Evolutionary conservation across 768 basidiomycete species (phyloP), one percentile per base, ranked within the genome.

Genomic region (Arthromyces matolae): DNA sequence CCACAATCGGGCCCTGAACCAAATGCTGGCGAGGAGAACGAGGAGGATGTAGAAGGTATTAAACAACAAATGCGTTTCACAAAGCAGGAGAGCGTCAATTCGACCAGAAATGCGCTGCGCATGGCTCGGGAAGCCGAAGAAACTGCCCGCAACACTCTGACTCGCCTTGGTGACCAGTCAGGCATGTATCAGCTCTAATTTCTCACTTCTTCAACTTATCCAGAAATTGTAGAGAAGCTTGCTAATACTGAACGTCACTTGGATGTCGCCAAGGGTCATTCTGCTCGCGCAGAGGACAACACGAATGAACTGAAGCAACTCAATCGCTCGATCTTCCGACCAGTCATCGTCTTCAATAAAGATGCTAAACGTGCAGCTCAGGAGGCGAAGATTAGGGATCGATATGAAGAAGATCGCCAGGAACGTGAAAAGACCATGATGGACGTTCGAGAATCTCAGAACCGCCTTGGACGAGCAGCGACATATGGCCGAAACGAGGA

Each of bases 51-150:
- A 5, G 95, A 99, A 69, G 91, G 86, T 20, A 97, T 99, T 69
- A 97, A 96, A 70, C 82, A 90, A 59, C 86, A 93, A 67, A 93
- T 89, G 50, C 78, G 84, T 47, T 89, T 80, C 60, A 64, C 87
- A 52, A 98, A 99, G 70, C 93, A 97, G 68, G 94, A 97, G 58
- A 87, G 84, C 61, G 84, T 94, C 38, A 84, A 81, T 45, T 87
- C 89, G 13, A 89, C 93, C 1, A 74, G 94, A 58, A 97, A 98
- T 68, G 95, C 95, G 10, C 75, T 99, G 42, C 79, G 93, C 34
- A 77, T 97, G 63, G 95, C 94, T 31, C 77, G 86, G n/a, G 93
- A 98, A 66, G 93, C 95, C 0, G 95, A 97, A 66, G 95, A 99
- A 66, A 95, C 93, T 9, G 95, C 89, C 27, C 73, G 88, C 36